These are phyloP conservation scores for Aspergillus kassunensis DNA, from an alignment of 495 filamentous ascomycete species.

Conservation along the genomic window DNA sequence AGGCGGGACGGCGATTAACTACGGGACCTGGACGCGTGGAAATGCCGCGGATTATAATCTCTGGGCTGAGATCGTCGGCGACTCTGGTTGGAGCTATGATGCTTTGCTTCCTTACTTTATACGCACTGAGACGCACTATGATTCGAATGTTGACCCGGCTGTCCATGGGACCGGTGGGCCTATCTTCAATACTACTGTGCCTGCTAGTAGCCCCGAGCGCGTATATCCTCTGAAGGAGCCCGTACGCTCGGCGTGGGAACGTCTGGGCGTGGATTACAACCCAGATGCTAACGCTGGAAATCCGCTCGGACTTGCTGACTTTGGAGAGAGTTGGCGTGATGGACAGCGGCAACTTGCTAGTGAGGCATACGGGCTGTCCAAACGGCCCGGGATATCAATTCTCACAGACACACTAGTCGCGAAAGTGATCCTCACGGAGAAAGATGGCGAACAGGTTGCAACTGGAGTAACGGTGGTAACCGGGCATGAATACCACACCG, in stretches of 20 bases:
- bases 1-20: conserved; percentile 30
- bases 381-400: conserved; percentile 10
- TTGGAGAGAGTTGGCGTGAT: conserved; percentile 27
- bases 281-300: conserved; percentile 26
- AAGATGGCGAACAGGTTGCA: conserved; percentile 24
- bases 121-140: conserved; percentile 24
- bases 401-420: conserved; percentile 23
- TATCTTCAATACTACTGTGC: conserved; percentile 14
- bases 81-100: conserved; percentile 30
- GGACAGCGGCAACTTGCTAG: conserved; percentile 30
- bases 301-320: conserved; percentile 24
- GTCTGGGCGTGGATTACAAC: conserved; percentile 21
- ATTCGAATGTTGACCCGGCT: conserved; percentile 6
- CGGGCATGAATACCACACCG: no score
- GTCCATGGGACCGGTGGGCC: conserved; percentile 25
- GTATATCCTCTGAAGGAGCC: conserved; percentile 30
- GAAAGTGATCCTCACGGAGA: conserved; percentile 11
- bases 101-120: conserved; percentile 31
- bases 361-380: conserved; percentile 23
- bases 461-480: conserved; percentile 21
- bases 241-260: conserved; percentile 16
- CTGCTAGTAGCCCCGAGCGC: conserved; percentile 26
- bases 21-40: conserved; percentile 34
- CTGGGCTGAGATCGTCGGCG: conserved; percentile 28
- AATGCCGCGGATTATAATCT: conserved; percentile 31